Percentiles rank a stretch among this genome's conserved stretches.
phyloP scores from a whole-genome alignment of 2,329 filamentous ascomycete genomes.

The Colletotrichum costaricense region DNA sequence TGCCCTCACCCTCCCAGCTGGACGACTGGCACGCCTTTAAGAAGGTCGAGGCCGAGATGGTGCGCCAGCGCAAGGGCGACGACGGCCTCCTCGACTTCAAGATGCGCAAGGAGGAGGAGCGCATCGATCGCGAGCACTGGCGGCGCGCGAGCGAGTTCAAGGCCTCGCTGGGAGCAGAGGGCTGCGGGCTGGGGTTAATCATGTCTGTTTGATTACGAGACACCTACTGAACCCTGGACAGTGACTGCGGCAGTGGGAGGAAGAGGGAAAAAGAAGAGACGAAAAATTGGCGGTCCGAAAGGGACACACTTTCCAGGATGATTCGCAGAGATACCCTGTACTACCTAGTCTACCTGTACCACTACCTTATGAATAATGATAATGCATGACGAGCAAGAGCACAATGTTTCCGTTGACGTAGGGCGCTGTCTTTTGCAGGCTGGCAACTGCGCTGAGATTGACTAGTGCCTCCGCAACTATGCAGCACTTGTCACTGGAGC shows the following conservation, averaged over 20 bases:
- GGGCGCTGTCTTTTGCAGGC: no score
- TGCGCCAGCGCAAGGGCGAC: slow-evolving; percentile 34
- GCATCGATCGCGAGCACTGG: slow-evolving; percentile 35
- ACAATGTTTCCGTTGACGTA: neutral
- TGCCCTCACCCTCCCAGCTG: slow-evolving; percentile 64
- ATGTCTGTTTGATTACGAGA: neutral
- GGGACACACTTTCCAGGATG: neutral
- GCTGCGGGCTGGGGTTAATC: slow-evolving; percentile 16
- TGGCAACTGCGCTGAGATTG: no score
- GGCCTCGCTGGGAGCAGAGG: slow-evolving; percentile 24
- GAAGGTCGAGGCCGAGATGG: slow-evolving; percentile 41
- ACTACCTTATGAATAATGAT: slow-evolving; percentile 29
- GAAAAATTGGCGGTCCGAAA: neutral
- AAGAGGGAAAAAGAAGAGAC: neutral
- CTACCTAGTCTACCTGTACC: slow-evolving; percentile 16
- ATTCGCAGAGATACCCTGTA: slow-evolving; percentile 31
- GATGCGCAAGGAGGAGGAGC: slow-evolving; percentile 34
- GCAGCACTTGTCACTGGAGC: no score
- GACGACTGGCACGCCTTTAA: slow-evolving; percentile 67
- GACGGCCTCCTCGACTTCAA: slow-evolving; percentile 34
- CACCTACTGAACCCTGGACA: no score
- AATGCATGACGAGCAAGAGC: slow-evolving; percentile 16
- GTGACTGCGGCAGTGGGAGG: no score
- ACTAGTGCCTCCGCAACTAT: no score
- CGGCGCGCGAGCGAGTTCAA: slow-evolving; percentile 34